phyloP scores from a whole-genome alignment of 2,329 filamentous ascomycete species.

The Paecilomyces variotii region DNA sequence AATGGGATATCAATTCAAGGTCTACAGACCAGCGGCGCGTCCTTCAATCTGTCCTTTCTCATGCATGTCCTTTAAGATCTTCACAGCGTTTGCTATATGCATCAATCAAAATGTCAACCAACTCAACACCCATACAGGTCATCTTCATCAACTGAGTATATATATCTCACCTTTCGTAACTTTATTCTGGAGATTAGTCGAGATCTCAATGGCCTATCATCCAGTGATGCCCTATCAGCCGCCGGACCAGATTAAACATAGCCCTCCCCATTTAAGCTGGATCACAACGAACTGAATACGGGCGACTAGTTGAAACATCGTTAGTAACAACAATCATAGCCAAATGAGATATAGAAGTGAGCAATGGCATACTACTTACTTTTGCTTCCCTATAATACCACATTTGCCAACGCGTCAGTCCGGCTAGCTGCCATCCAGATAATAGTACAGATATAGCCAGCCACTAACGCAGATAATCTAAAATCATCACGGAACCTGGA shows the following conservation, averaged over 20 bases:
- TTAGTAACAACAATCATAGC: not conserved
- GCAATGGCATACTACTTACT: constrained; percentile 23
- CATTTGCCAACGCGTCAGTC: not conserved
- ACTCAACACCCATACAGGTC: constrained; percentile 1
- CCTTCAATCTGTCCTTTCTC: constrained; percentile 53
- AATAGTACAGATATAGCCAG: not conserved
- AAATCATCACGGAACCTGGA: constrained; percentile 36
- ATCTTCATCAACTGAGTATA: constrained; percentile 1
- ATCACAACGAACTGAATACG: constrained; percentile 41
- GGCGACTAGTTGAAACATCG: constrained; percentile 33
- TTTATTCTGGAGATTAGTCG: constrained; percentile 53
- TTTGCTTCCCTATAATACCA: constrained; percentile 37
- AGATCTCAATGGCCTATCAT: constrained; percentile 47
- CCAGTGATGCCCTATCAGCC: not conserved
- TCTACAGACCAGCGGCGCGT: constrained; percentile 41
- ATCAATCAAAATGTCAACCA: not conserved
- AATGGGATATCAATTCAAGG: not conserved
- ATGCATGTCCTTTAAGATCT: constrained; percentile 55
- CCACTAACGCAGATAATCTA: constrained; percentile 44
- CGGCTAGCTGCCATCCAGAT: not conserved
- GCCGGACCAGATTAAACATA: no score
- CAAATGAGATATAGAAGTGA: no score
- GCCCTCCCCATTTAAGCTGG: not conserved
- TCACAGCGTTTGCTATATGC: constrained; percentile 46
- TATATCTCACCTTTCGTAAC: constrained; percentile 45